phyloP scores from a whole-genome alignment of 2,329 filamentous ascomycete genomes.

The Dactylellina drechsleri region DNA sequence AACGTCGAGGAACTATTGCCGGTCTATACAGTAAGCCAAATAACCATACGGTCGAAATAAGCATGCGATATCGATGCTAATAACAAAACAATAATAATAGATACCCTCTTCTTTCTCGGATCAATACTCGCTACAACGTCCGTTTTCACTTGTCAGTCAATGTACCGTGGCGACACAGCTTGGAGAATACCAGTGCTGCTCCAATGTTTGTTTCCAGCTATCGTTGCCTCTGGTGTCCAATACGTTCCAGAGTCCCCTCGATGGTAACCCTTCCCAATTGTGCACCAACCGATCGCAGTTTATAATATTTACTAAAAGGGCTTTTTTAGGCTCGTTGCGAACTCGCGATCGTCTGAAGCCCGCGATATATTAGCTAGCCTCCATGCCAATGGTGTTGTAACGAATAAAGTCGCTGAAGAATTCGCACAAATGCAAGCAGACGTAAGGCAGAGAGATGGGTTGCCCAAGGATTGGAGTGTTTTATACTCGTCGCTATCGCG shows the following conservation, averaged over 20 bases:
- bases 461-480: conserved; percentile 53
- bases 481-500: conserved; percentile 59
- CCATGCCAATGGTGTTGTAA: conserved; percentile 67
- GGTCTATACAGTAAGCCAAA: conserved; percentile 64
- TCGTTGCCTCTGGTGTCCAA: conserved; percentile 66
- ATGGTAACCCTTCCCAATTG: conserved; percentile 68
- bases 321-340: conserved; percentile 38
- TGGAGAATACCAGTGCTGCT: conserved; percentile 72
- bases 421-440: conserved; percentile 44
- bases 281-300: not conserved
- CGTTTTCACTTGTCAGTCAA: conserved; percentile 64
- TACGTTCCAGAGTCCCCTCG: conserved; percentile 72
- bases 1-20: conserved; percentile 71
- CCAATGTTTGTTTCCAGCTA: conserved; percentile 64
- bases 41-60: not conserved
- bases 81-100: conserved; percentile 3
- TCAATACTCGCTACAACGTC: conserved; percentile 62
- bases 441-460: conserved; percentile 28
- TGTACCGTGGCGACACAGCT: conserved; percentile 63
- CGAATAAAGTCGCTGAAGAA: conserved; percentile 35
- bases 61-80: not conserved
- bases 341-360: conserved; percentile 62
- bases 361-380: conserved; percentile 69
- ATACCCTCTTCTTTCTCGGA: conserved; percentile 65
- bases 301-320: too few species aligned